Base-by-base conservation (phyloP, 1,284 basidiomycete genomes). In the Tetrapyrgos nigripes region DNA sequence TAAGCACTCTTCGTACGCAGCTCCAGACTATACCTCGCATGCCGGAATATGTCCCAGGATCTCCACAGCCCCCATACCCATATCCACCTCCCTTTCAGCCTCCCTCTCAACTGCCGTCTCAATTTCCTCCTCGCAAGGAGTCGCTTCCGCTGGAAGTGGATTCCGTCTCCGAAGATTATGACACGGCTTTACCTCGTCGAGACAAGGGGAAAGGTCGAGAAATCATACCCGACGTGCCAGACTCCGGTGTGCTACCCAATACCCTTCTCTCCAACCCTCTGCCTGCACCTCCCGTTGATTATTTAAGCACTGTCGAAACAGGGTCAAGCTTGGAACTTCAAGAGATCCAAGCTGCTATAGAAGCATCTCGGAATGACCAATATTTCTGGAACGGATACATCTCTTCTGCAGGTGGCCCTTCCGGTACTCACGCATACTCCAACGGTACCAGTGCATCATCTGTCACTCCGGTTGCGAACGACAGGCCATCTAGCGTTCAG, bases 131-230 rank as follows among this genome's bases (percentile, higher is more conserved):
- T 27, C 48, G 49, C 2, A 57, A 23, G 53, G 56, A 40, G 4
- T 40, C 37, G 17, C 19, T 40, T 5, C 37, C 37, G 4, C 37
- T 17, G 17, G 17, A 40, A 5, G 17, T 9, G 5, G 14, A 14
- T 8, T 14, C 31, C 31, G 37, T 5, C 8, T 14, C 31, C 31
- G 37, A n/a, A 40, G 37, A 40, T 11, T 11, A 4, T n/a, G 37
- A 5, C 14, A 11, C 17, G 13, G 19, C 17, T 5, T 5, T 5
- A 17, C 17, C 13, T 40, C 19, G 14, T 40, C 37, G 37, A 5
- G 37, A 53, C 44, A 58, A 58, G 26, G 56, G 56, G 3, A 58
- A 58, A 52, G 56, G 56, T 14, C 45, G 46, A 27, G 56, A 40
- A 40, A 17, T 40, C 19, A 4, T n/a, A 40, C 37, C 50, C 10